Evolutionary conservation across 495 filamentous ascomycete species (phyloP).

Genomic region (Aspergillus carlsbadensis): DNA sequence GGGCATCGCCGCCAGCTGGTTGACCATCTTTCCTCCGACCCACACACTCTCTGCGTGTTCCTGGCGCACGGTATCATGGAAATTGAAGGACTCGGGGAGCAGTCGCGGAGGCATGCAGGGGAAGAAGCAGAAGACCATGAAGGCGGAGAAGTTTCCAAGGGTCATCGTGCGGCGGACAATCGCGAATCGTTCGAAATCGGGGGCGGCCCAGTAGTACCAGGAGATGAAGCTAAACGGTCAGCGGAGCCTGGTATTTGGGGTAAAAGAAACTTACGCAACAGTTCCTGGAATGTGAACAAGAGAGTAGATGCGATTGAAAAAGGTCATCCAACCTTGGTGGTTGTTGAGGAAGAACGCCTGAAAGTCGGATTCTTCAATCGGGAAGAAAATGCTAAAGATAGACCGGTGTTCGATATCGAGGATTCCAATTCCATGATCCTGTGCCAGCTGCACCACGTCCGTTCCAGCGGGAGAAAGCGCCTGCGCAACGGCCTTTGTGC

Average conservation of each 20-base stretch:
- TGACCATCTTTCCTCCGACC: constrained; percentile 59
- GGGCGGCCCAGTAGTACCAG: constrained; percentile 65
- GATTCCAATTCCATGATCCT: constrained; percentile 61
- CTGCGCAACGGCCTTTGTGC: constrained; percentile 60
- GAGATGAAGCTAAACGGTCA: constrained; percentile 52
- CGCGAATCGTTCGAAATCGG: constrained; percentile 54
- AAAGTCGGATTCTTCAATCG: constrained; percentile 51
- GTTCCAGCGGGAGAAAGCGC: constrained; percentile 34
- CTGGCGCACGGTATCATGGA: constrained; percentile 62
- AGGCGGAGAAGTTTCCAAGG: constrained; percentile 61
- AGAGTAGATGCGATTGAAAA: constrained; percentile 63
- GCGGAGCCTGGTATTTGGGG: not conserved
- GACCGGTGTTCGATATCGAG: constrained; percentile 61
- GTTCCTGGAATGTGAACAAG: constrained; percentile 68
- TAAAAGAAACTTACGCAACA: constrained; percentile 51
- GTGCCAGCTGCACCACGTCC: constrained; percentile 65
- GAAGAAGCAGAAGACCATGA: constrained; percentile 60
- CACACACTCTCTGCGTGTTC: constrained; percentile 60
- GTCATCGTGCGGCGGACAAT: constrained; percentile 61
- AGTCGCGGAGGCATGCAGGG: constrained; percentile 66
- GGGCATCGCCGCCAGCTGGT: constrained; percentile 57
- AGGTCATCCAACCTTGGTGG: constrained; percentile 53
- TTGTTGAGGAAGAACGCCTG: constrained; percentile 61
- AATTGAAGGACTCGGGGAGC: constrained; percentile 58
- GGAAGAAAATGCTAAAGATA: constrained; percentile 53